Percentiles rank a stretch among this genome's conserved stretches.
Evolutionary conservation across 768 basidiomycete species (phyloP).

Genomic region (Phlegmacium glaucopus): DNA sequence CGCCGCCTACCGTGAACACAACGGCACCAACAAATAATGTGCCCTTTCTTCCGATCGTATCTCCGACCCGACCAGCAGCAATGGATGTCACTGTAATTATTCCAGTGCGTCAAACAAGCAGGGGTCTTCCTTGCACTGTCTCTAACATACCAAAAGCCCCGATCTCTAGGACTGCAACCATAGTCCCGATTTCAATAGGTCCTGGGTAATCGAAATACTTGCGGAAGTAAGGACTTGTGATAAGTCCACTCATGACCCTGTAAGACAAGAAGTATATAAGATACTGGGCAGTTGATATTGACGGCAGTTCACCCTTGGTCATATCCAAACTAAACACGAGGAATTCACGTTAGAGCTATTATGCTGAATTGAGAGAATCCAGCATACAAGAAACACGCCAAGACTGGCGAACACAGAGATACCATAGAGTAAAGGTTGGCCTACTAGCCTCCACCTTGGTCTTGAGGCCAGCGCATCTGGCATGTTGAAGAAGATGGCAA

Average conservation of each 20-base stretch:
- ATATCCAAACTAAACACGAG: conserved; percentile 64
- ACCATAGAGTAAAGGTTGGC: conserved; percentile 73
- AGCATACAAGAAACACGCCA: conserved; percentile 78
- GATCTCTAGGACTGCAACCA: conserved; percentile 94
- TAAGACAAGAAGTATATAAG: not conserved
- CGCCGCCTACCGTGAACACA: conserved; percentile 84
- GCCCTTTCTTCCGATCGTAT: conserved; percentile 79
- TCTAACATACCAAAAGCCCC: conserved; percentile 75
- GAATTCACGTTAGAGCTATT: not conserved
- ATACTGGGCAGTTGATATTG: conserved; percentile 4
- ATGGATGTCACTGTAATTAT: conserved; percentile 71
- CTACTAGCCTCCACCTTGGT: conserved; percentile 58
- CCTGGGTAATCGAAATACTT: conserved; percentile 80
- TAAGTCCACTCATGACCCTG: conserved; percentile 90
- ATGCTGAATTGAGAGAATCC: not conserved
- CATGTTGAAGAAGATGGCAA: conserved; percentile 37
- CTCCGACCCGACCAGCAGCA: conserved; percentile 85
- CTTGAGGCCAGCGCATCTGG: conserved; percentile 26
- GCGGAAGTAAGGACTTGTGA: conserved; percentile 81
- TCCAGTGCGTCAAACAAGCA: not conserved
- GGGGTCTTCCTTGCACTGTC: not conserved
- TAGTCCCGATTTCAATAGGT: conserved; percentile 77
- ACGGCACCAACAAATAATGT: conserved; percentile 82
- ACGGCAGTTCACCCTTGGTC: conserved; percentile 64
- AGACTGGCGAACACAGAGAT: conserved; percentile 81